phyloP scores from a whole-genome alignment of 176 grass and related monocot genomes.

The Bolboschoenus planiculmis region DNA sequence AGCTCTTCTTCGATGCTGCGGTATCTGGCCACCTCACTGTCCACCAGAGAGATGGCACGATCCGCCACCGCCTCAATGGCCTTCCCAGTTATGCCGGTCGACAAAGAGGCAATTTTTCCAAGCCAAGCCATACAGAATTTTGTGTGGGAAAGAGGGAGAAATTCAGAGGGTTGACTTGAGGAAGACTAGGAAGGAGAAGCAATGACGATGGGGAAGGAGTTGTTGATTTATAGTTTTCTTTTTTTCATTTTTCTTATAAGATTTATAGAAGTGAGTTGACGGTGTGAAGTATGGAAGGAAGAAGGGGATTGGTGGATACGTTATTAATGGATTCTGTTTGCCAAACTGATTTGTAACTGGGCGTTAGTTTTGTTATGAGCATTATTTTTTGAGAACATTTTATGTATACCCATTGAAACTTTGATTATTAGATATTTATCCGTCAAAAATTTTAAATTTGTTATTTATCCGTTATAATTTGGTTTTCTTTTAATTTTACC shows the following conservation, averaged over 20 bases:
- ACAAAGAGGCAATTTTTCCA: background rate
- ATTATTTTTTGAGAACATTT: too few relatives aligned
- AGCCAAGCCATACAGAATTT: background rate
- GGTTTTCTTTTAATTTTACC: too few relatives aligned
- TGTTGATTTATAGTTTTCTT: background rate
- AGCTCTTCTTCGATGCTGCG: slow-evolving; percentile 33
- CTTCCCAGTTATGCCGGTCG: background rate
- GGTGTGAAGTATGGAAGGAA: too few relatives aligned
- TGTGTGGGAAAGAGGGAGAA: background rate
- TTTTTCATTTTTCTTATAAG: background rate
- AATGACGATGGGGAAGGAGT: background rate
- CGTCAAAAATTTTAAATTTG: too few relatives aligned
- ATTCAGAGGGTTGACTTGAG: background rate
- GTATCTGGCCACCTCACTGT: background rate
- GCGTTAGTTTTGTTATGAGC: too few relatives aligned
- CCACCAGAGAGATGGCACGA: background rate
- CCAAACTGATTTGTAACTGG: too few relatives aligned
- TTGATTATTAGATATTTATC: too few relatives aligned
- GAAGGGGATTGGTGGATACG: too few relatives aligned
- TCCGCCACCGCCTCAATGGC: background rate
- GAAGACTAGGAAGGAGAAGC: background rate
- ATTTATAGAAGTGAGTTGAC: too few relatives aligned
- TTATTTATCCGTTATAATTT: too few relatives aligned
- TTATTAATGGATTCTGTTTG: too few relatives aligned
- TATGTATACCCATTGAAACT: too few relatives aligned